These are phyloP conservation scores for Mucor sp. DNA, from an alignment of 371 early-diverging fungal species.

Conservation along the genomic window DNA sequence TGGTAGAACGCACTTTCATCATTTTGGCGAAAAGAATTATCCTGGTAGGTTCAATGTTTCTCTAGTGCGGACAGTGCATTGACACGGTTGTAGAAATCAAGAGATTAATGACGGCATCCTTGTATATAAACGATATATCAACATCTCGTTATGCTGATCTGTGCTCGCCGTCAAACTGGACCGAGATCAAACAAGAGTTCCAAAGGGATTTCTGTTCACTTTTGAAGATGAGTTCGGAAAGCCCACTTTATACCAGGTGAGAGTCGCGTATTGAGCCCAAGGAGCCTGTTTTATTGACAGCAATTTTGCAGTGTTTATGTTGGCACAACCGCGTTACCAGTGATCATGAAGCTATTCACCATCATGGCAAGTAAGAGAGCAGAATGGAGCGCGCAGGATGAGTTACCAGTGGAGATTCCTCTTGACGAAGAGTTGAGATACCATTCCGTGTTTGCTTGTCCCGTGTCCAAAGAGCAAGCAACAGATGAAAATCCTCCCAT, in stretches of 20 bases:
- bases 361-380: conserved; percentile 82
- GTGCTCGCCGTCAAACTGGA: conserved; percentile 54
- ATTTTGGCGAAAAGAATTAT: conserved; percentile 65
- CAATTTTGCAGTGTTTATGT: conserved; percentile 62
- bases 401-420: conserved; percentile 91
- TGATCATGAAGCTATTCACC: conserved; percentile 84
- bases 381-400: conserved; percentile 91
- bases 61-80: not conserved
- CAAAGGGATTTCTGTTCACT: conserved; percentile 87
- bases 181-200: conserved; percentile 73
- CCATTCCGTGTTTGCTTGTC: conserved; percentile 98
- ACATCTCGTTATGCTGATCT: conserved; percentile 68
- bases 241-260: conserved; percentile 80
- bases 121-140: conserved; percentile 45
- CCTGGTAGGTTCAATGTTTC: conserved; percentile 48
- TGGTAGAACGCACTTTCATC: conserved; percentile 67
- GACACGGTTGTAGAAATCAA: conserved; percentile 66
- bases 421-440: conserved; percentile 79
- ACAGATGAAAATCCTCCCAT: conserved; percentile 96
- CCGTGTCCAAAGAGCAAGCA: conserved; percentile 94
- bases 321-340: conserved; percentile 89
- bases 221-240: conserved; percentile 74
- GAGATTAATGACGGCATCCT: conserved; percentile 66
- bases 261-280: not conserved
- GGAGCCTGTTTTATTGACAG: not conserved